Percentiles rank a stretch among this genome's conserved stretches.
Evolutionary conservation across 768 basidiomycete genomes (phyloP).

Genomic region (Scleroderma bovista): DNA sequence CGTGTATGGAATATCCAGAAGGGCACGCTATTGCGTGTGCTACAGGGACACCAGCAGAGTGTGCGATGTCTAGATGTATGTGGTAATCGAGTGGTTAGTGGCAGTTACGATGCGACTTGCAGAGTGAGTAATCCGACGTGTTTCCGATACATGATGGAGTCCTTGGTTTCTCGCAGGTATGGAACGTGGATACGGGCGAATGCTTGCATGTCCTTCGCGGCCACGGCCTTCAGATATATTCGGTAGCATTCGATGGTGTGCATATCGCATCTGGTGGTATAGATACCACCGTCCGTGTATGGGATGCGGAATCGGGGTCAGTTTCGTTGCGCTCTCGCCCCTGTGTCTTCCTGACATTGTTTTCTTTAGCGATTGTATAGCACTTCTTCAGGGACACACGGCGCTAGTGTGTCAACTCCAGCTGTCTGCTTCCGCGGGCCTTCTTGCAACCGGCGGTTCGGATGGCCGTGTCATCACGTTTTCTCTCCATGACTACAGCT

Average conservation of each 20-base stretch:
- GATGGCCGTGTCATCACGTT: constrained; percentile 83
- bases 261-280: constrained; percentile 82
- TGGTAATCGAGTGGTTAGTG: constrained; percentile 80
- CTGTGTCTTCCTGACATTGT: neutral
- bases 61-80: constrained; percentile 88
- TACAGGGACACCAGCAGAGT: constrained; percentile 74
- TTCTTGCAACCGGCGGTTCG: constrained; percentile 80
- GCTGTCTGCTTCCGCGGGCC: constrained; percentile 47
- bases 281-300: constrained; percentile 90
- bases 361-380: constrained; percentile 60
- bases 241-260: constrained; percentile 84
- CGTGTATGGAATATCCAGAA: constrained; percentile 92
- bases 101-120: constrained; percentile 88
- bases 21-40: constrained; percentile 57
- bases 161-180: constrained; percentile 46
- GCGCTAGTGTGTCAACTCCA: constrained; percentile 90
- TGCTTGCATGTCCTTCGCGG: constrained; percentile 79
- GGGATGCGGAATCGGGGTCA: constrained; percentile 84
- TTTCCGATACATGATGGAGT: neutral
- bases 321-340: constrained; percentile 17
- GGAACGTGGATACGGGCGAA: constrained; percentile 86
- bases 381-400: constrained; percentile 86
- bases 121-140: constrained; percentile 44
- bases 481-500: constrained; percentile 40
- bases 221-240: constrained; percentile 86